Conservation (phyloP, 2,329 filamentous ascomycete genomes). For the Clarireedia paspali region DNA sequence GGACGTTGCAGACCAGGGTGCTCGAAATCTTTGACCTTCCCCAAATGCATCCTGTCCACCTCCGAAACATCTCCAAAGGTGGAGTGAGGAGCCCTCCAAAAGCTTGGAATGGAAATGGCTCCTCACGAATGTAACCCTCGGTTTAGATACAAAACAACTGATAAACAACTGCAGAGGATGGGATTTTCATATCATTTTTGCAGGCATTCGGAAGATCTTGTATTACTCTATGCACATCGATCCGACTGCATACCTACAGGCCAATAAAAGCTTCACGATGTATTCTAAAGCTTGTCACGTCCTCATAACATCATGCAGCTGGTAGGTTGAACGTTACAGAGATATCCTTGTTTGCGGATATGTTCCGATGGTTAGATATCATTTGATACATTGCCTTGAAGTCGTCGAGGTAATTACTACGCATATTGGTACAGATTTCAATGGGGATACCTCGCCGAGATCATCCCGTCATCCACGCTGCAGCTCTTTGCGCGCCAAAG, state of each 20-base stretch:
- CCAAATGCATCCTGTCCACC: too few species aligned
- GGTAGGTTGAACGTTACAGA: neutral
- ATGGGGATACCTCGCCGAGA: neutral
- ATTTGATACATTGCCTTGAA: neutral
- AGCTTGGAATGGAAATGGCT: too few species aligned
- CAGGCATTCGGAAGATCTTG: slow-evolving; percentile 6
- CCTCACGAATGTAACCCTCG: neutral
- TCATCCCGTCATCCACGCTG: slow-evolving; percentile 80
- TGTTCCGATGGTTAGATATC: neutral
- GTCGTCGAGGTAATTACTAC: neutral
- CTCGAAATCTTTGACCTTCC: too few species aligned
- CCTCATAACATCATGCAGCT: neutral
- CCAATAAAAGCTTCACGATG: neutral
- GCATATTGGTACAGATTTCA: neutral
- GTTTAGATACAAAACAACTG: neutral
- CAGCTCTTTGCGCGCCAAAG: slow-evolving; percentile 76
- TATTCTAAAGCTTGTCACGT: slow-evolving; percentile 1
- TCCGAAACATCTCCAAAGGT: too few species aligned
- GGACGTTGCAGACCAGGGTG: too few species aligned
- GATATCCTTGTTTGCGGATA: slow-evolving; percentile 1
- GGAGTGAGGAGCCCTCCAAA: too few species aligned
- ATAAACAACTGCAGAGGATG: too few species aligned
- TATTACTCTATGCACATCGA: neutral
- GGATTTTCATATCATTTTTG: neutral
- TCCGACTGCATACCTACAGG: neutral